Evolutionary conservation across 139 green algal species (phyloP).

Genomic region (Ettlia oleoabundans): DNA sequence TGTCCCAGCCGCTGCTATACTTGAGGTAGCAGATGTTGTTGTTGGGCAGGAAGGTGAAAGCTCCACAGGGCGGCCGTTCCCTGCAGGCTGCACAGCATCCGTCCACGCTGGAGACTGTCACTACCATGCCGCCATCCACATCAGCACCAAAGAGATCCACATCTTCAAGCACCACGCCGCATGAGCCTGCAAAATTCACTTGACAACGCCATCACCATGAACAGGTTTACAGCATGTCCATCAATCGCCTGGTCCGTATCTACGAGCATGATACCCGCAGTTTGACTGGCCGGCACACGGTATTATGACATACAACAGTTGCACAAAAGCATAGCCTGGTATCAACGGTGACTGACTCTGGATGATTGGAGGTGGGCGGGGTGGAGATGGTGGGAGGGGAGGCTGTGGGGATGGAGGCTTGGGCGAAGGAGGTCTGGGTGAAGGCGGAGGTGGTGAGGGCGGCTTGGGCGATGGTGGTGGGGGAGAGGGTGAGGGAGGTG

Average conservation of each 20-base stretch:
- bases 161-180: not conserved
- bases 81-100: constrained; percentile 1
- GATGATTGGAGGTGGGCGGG: not conserved
- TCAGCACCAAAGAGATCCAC: not conserved
- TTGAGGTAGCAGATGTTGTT: constrained; percentile 14
- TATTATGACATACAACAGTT: not conserved
- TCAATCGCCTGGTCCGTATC: not conserved
- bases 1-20: not conserved
- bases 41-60: not conserved
- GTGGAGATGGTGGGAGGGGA: not conserved
- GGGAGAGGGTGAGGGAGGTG: not conserved
- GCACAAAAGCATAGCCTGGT: not conserved
- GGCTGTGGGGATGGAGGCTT: not conserved
- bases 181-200: not conserved
- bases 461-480: not conserved
- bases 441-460: not conserved
- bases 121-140: not conserved
- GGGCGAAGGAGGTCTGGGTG: not conserved
- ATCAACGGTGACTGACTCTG: not conserved
- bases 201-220: too few species aligned
- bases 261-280: too few species aligned
- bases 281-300: not conserved
- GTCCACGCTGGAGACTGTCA: not conserved
- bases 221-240: too few species aligned
- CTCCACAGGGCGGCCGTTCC: not conserved